phyloP scores from a whole-genome alignment of 371 early-diverging fungal species.

The Smittium culicis region DNA sequence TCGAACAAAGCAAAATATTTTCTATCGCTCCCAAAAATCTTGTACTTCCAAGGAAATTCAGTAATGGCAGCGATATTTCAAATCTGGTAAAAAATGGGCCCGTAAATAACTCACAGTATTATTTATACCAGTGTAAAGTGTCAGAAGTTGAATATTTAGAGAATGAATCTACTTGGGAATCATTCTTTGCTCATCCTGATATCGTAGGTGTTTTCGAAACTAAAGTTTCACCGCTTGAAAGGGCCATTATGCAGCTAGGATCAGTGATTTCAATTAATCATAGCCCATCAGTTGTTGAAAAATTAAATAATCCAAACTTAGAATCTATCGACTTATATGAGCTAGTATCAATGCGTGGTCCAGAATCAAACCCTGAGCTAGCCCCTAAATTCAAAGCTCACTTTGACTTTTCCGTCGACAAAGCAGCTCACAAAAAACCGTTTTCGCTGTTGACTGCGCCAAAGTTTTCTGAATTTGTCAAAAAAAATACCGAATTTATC shows the following conservation, averaged over 20 bases:
- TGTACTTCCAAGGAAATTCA: not conserved
- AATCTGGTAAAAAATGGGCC: not conserved
- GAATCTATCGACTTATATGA: constrained; percentile 5
- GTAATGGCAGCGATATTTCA: not conserved
- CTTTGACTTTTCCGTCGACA: not conserved
- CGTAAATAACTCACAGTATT: constrained; percentile 10
- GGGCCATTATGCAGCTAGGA: constrained; percentile 66
- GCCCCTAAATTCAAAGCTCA: constrained; percentile 1
- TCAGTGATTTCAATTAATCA: constrained; percentile 16
- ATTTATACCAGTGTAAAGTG: constrained; percentile 70
- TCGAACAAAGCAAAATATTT: constrained; percentile 22
- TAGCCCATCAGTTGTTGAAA: not conserved
- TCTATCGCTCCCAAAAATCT: constrained; percentile 11
- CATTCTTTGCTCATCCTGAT: constrained; percentile 71
- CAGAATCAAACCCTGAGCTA: not conserved
- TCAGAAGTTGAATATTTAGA: constrained; percentile 55
- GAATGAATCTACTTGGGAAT: constrained; percentile 51
- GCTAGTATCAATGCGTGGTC: not conserved
- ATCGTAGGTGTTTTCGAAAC: constrained; percentile 89
- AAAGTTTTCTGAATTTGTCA: not conserved
- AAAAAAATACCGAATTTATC: not conserved
- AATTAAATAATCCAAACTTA: not conserved
- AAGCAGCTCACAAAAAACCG: not conserved
- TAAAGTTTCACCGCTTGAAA: constrained; percentile 56
- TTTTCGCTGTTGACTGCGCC: not conserved